phyloP scores from a whole-genome alignment of 1,139 yeast genomes.

The Debaryomycetaceae sp. region DNA sequence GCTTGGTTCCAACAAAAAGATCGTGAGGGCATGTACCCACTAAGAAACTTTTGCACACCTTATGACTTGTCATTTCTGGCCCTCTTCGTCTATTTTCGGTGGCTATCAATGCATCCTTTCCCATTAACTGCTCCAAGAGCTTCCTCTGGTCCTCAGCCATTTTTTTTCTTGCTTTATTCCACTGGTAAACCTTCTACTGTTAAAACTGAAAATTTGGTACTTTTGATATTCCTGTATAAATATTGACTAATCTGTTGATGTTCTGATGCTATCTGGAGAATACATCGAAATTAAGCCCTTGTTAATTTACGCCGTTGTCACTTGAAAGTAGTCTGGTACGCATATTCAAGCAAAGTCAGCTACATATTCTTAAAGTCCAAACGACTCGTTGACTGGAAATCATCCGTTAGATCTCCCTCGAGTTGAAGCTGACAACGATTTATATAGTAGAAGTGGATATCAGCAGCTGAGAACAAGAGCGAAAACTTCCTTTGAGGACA shows the following conservation, averaged over 20 bases:
- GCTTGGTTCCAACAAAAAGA: conserved; percentile 76
- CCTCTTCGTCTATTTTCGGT: conserved; percentile 35
- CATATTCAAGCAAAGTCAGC: too few species aligned
- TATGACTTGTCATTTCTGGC: conserved; percentile 57
- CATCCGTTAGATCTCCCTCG: too few species aligned
- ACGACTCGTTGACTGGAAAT: too few species aligned
- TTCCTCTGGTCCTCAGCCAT: conserved; percentile 74
- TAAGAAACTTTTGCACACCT: conserved; percentile 75
- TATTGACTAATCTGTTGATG: background rate
- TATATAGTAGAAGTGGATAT: too few species aligned
- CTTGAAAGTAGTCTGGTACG: too few species aligned
- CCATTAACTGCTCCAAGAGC: conserved; percentile 81
- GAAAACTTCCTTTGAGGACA: too few species aligned
- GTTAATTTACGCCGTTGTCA: too few species aligned
- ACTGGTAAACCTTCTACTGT: background rate
- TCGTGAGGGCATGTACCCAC: conserved; percentile 92
- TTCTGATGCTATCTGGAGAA: too few species aligned
- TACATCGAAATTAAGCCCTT: too few species aligned
- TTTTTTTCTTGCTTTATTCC: background rate
- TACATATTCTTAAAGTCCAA: too few species aligned
- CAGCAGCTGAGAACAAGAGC: too few species aligned
- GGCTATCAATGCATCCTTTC: conserved; percentile 50
- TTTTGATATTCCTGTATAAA: background rate
- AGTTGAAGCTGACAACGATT: too few species aligned
- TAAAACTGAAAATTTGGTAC: background rate